phyloP scores from a whole-genome alignment of 2,329 filamentous ascomycete species.

The Exserohilum rostratum region DNA sequence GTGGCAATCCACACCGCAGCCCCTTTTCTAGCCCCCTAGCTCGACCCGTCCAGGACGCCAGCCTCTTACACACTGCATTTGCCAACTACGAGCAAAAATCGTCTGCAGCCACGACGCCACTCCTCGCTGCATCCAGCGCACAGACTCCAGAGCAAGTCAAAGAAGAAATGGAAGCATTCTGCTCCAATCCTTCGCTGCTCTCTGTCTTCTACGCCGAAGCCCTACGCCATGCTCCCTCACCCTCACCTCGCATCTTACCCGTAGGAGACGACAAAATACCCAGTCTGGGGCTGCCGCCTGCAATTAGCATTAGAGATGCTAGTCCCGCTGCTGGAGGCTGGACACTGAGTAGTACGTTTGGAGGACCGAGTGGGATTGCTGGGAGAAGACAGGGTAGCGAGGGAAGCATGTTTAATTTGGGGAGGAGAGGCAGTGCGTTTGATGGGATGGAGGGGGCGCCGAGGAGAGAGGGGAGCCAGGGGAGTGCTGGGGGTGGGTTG shows the following conservation, averaged over 20 bases:
- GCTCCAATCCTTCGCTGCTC: conserved; percentile 48
- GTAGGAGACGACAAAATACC: conserved; percentile 51
- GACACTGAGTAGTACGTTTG: conserved; percentile 28
- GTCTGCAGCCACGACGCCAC: conserved; percentile 8
- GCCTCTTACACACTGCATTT: conserved; percentile 37
- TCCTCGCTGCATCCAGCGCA: conserved; percentile 5
- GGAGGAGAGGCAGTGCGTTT: conserved; percentile 30
- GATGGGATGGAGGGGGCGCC: conserved; percentile 28
- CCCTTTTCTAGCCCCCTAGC: conserved; percentile 46
- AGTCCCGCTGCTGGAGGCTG: conserved; percentile 40
- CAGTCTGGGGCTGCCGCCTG: conserved; percentile 51
- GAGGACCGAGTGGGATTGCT: conserved; percentile 31
- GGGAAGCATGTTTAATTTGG: conserved; percentile 26
- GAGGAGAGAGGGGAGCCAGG: conserved; percentile 29
- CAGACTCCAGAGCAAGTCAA: conserved; percentile 51
- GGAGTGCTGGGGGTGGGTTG: conserved; percentile 21
- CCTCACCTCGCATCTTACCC: conserved; percentile 48
- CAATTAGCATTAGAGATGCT: conserved; percentile 45
- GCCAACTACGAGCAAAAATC: conserved; percentile 32
- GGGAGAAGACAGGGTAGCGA: conserved; percentile 41
- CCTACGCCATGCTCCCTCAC: conserved; percentile 43
- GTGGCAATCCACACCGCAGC: conserved; percentile 36
- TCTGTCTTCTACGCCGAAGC: conserved; percentile 52
- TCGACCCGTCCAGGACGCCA: conserved; percentile 46
- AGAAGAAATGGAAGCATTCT: conserved; percentile 54